A percentile compares a stretch with the other conserved stretches of the same genome.
phyloP scores from a whole-genome alignment of 73 alveolate genomes.

The Blepharisma japonicum region DNA sequence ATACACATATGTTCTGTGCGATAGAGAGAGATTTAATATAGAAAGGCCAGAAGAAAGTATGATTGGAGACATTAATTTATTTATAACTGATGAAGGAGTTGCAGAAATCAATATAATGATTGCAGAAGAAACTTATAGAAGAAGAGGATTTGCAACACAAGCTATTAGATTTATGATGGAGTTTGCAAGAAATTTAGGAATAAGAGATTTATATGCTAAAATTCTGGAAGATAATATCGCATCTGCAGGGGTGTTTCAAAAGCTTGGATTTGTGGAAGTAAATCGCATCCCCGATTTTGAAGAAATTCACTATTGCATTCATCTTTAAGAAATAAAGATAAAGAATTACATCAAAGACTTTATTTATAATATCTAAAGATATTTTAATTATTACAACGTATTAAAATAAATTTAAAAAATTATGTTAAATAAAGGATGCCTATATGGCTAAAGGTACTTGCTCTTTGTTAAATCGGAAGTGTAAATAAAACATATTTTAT shows the following conservation, averaged over 20 bases:
- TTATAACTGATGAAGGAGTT: neutral
- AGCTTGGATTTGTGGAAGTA: constrained; percentile 3
- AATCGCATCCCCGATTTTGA: neutral
- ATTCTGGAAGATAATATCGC: neutral
- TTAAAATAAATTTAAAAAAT: no score
- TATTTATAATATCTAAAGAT: no score
- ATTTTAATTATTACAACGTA: no score
- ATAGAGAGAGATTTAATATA: neutral
- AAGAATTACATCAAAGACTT: no score
- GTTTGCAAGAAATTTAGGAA: neutral
- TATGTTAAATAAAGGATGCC: no score
- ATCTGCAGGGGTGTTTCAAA: neutral
- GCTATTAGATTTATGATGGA: neutral
- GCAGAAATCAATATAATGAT: constrained; percentile 15
- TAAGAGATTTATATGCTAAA: neutral
- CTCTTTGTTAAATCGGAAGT: no score
- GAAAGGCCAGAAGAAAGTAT: neutral
- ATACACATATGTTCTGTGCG: neutral
- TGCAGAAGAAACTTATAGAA: neutral
- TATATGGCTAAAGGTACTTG: no score
- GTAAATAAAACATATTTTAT: no score
- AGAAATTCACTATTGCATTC: neutral
- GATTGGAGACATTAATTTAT: constrained; percentile 21
- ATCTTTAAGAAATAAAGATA: no score
- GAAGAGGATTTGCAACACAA: neutral